Conservation (phyloP, 2,329 filamentous ascomycete species). For the Aspergillus felis region DNA sequence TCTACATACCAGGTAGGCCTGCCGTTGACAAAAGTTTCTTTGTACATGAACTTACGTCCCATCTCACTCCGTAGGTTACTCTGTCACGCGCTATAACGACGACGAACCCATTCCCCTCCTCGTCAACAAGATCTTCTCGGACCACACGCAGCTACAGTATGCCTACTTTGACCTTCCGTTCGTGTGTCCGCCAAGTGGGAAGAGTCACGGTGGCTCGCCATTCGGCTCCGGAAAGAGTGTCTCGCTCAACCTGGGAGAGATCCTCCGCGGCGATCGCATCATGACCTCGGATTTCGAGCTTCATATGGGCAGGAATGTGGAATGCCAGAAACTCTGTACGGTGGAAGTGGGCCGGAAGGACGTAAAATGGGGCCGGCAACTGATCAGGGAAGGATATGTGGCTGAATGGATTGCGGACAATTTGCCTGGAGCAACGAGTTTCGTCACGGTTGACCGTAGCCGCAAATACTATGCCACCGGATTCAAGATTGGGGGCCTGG, state of each 20-base stretch:
- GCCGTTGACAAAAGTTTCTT: not conserved
- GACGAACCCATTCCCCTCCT: slow-evolving; percentile 77
- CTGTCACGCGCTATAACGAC: slow-evolving; percentile 73
- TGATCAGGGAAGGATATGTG: slow-evolving; percentile 78
- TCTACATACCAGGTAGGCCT: slow-evolving; percentile 77
- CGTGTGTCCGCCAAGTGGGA: slow-evolving; percentile 73
- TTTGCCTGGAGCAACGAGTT: slow-evolving; percentile 81
- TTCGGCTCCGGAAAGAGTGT: slow-evolving; percentile 73
- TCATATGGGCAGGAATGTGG: slow-evolving; percentile 68
- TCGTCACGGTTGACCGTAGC: slow-evolving; percentile 78
- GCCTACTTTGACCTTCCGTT: slow-evolving; percentile 86
- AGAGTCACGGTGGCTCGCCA: slow-evolving; percentile 60
- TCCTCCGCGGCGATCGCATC: slow-evolving; percentile 82
- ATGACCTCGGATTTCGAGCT: slow-evolving; percentile 79
- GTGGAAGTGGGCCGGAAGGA: slow-evolving; percentile 61
- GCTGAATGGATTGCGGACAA: slow-evolving; percentile 94
- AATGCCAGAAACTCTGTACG: slow-evolving; percentile 70
- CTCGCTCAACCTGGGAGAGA: slow-evolving; percentile 79
- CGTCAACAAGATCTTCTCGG: slow-evolving; percentile 88
- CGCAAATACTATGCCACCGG: slow-evolving; percentile 86
- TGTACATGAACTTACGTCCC: not conserved
- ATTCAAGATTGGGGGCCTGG: slow-evolving; percentile 80
- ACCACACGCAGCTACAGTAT: slow-evolving; percentile 86
- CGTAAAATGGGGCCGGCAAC: slow-evolving; percentile 63
- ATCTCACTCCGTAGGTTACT: slow-evolving; percentile 61